A percentile compares a stretch with the other conserved stretches of the same genome.
These are phyloP conservation scores for Calcarisporium arbuscula DNA, from an alignment of 2,329 filamentous ascomycete genomes.

Conservation along the genomic window DNA sequence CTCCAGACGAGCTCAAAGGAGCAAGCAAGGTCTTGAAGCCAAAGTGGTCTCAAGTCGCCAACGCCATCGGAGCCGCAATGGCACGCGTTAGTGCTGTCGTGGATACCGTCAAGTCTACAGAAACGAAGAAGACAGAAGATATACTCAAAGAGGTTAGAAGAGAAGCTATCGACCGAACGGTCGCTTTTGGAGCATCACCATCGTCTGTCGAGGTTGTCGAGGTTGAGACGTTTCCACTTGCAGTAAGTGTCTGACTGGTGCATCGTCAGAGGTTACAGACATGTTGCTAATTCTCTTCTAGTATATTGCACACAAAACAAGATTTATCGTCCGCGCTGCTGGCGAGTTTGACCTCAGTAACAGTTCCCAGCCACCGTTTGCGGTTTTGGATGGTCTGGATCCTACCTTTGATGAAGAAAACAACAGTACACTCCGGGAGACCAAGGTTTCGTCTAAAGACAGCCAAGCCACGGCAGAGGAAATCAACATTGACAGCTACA, in stretches of 20 bases:
- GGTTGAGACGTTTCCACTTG: constrained; percentile 47
- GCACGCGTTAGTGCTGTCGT: constrained; percentile 51
- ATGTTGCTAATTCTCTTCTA: constrained; percentile 15
- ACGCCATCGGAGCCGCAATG: constrained; percentile 59
- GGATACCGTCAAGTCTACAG: constrained; percentile 44
- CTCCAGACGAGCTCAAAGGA: constrained; percentile 47
- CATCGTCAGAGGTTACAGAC: background rate
- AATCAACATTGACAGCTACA: constrained; percentile 35
- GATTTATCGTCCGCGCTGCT: constrained; percentile 52
- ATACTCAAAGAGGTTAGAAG: constrained; percentile 30
- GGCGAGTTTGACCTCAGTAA: constrained; percentile 55
- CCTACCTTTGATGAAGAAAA: no score
- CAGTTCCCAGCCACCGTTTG: no score
- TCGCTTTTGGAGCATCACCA: constrained; percentile 37
- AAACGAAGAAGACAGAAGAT: constrained; percentile 29
- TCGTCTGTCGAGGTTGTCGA: constrained; percentile 43
- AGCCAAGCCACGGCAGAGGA: constrained; percentile 16
- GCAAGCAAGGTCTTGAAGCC: constrained; percentile 52
- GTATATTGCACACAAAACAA: constrained; percentile 47
- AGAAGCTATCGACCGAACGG: constrained; percentile 36
- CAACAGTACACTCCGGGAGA: no score
- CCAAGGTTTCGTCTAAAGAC: no score
- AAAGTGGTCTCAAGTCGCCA: constrained; percentile 52
- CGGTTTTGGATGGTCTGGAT: no score
- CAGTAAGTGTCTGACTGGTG: constrained; percentile 23